A percentile compares a stretch with the other conserved stretches of the same genome.
Evolutionary conservation across 1,139 yeast genomes (phyloP).

Genomic region (Candida dubliniensis): DNA sequence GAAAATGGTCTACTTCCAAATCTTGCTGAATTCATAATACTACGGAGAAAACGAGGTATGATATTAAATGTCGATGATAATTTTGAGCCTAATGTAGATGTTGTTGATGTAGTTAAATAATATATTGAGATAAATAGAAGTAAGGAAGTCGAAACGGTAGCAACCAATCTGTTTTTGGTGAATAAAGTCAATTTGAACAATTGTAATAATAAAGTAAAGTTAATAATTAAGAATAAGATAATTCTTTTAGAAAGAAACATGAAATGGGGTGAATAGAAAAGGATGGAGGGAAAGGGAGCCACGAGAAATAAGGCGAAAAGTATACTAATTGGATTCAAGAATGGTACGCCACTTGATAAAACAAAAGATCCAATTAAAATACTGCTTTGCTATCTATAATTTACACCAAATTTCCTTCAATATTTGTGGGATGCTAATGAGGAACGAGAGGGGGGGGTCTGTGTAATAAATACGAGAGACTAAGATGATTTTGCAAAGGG

Average conservation of each 20-base stretch:
- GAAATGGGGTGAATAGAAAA: not conserved
- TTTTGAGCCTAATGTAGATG: constrained; percentile 7
- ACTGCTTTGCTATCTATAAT: no score
- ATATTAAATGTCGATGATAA: no score
- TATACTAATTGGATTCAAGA: no score
- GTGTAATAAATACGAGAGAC: no score
- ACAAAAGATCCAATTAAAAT: no score
- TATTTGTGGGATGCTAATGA: no score
- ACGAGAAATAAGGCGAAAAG: not conserved
- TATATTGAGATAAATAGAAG: constrained; percentile 11
- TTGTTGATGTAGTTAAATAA: constrained; percentile 10
- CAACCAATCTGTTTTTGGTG: constrained; percentile 11
- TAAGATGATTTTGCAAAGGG: no score
- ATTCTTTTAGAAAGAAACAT: constrained; percentile 7
- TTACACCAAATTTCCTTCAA: no score
- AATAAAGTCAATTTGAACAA: constrained; percentile 13
- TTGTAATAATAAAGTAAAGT: constrained; percentile 8
- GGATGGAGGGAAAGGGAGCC: not conserved
- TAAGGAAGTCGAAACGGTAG: constrained; percentile 12
- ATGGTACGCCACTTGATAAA: no score
- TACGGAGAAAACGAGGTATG: constrained; percentile 16
- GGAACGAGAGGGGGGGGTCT: no score
- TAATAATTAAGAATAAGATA: constrained; percentile 8
- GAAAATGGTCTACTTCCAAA: constrained; percentile 9
- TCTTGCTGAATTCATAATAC: constrained; percentile 18